A percentile compares a stretch with the other conserved stretches of the same genome.
Conservation (phyloP, 257 asterid species). For the Paraleonurus japonicus region DNA sequence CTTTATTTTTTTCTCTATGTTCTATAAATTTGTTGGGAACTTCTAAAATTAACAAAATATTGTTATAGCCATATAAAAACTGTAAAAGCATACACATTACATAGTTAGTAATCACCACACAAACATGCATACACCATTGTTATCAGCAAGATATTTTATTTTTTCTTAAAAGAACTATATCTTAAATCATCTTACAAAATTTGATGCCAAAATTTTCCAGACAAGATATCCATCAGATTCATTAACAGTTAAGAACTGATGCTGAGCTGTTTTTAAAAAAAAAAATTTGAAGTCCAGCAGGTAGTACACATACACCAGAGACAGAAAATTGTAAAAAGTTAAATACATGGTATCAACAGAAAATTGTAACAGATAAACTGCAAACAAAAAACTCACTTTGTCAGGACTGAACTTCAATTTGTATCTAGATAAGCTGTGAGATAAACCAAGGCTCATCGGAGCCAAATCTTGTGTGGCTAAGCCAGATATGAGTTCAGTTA, state of each 20-base stretch:
- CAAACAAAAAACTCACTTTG: conserved; percentile 47
- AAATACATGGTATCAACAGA: not conserved
- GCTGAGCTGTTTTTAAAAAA: not conserved
- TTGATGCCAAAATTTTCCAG: not conserved
- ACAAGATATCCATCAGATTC: not conserved
- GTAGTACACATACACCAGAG: not conserved
- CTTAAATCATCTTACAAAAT: not conserved
- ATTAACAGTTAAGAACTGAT: not conserved
- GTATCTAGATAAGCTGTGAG: conserved; percentile 86
- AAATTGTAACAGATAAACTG: not conserved
- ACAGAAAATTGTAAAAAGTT: not conserved
- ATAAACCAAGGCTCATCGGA: conserved; percentile 91
- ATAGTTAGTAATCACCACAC: not conserved
- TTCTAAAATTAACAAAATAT: not conserved
- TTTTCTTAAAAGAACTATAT: not conserved
- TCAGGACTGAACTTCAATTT: conserved; percentile 91
- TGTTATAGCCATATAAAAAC: not conserved
- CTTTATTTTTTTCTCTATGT: not conserved
- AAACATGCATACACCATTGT: not conserved
- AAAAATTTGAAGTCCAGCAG: not conserved
- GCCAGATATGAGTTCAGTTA: conserved; percentile 81
- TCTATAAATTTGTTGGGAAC: not conserved
- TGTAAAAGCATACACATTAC: not conserved
- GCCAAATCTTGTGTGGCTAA: conserved; percentile 81
- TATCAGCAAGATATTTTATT: not conserved